Percentiles rank a stretch among this genome's conserved stretches.
Evolutionary conservation across 163 green algal species (phyloP).

Genomic region (Scenedesmus sp.): DNA sequence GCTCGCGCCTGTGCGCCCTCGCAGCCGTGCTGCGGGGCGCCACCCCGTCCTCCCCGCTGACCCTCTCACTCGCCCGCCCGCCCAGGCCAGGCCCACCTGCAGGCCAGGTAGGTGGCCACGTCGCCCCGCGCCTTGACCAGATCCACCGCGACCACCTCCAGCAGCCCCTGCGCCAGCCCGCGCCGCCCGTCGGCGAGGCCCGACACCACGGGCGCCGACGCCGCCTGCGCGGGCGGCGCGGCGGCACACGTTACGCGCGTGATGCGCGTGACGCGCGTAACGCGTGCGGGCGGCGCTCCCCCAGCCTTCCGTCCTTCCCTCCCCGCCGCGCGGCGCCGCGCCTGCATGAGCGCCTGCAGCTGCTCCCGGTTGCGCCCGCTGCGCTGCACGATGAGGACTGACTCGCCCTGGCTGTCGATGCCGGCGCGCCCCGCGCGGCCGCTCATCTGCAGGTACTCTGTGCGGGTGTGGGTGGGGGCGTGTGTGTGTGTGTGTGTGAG

Average conservation of each 20-base stretch:
- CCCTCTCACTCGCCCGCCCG: too few relatives aligned
- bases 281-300: too few relatives aligned
- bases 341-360: conserved; percentile 39
- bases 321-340: neutral
- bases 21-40: too few relatives aligned
- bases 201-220: conserved; percentile 69
- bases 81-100: conserved; percentile 6
- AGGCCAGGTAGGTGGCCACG: conserved; percentile 73
- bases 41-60: too few relatives aligned
- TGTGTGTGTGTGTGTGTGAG: conserved; percentile 36
- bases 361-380: conserved; percentile 32
- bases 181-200: conserved; percentile 55
- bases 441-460: conserved; percentile 93
- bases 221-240: neutral
- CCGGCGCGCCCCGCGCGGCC: conserved; percentile 92
- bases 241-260: too few relatives aligned
- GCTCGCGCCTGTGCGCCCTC: too few relatives aligned
- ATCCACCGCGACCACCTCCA: conserved; percentile 81
- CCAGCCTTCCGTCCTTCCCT: too few relatives aligned
- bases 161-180: conserved; percentile 85
- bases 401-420: conserved; percentile 87
- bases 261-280: too few relatives aligned
- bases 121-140: conserved; percentile 65
- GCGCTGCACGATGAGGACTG: conserved; percentile 70
- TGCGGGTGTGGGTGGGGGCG: conserved; percentile 54